These are phyloP conservation scores for Lathyrus tuberosus DNA, from an alignment of 306 rosid genomes.

Conservation along the genomic window DNA sequence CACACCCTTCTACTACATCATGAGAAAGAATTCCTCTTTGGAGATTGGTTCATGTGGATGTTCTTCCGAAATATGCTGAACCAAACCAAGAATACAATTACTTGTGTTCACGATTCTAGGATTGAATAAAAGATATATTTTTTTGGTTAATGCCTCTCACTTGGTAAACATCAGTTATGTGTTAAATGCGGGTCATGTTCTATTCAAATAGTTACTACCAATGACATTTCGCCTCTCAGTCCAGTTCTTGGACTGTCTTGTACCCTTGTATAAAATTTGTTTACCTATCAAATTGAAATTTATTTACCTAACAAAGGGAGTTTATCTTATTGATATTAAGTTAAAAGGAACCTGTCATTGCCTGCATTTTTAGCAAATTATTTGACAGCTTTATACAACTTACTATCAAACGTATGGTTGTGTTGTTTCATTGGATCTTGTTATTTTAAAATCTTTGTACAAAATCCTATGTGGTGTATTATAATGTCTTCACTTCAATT, in stretches of 20 bases:
- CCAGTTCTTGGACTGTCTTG: not conserved
- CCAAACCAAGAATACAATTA: not conserved
- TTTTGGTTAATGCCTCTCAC: not conserved
- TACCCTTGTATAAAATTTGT: not conserved
- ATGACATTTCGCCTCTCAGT: conserved; percentile 10
- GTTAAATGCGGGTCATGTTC: not conserved
- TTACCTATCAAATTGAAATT: conserved; percentile 18
- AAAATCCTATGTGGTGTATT: conserved; percentile 23
- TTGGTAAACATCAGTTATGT: conserved; percentile 17
- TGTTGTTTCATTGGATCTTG: conserved; percentile 18
- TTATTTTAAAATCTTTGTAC: not conserved
- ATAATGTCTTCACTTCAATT: conserved; percentile 14
- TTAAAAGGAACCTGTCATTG: not conserved
- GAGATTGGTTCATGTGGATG: conserved; percentile 3
- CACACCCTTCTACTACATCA: not conserved
- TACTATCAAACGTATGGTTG: not conserved
- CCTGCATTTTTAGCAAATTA: conserved; percentile 26
- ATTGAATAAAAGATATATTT: not conserved
- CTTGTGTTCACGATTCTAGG: not conserved
- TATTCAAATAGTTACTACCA: not conserved
- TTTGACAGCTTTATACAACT: conserved; percentile 8
- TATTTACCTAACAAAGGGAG: not conserved
- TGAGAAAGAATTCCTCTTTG: not conserved
- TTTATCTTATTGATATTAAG: not conserved
- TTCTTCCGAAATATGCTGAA: conserved; percentile 1